Evolutionary conservation across 441 rosid species (phyloP), one percentile per base, ranked within the genome.

Genomic region (Codiaeum variegatum): DNA sequence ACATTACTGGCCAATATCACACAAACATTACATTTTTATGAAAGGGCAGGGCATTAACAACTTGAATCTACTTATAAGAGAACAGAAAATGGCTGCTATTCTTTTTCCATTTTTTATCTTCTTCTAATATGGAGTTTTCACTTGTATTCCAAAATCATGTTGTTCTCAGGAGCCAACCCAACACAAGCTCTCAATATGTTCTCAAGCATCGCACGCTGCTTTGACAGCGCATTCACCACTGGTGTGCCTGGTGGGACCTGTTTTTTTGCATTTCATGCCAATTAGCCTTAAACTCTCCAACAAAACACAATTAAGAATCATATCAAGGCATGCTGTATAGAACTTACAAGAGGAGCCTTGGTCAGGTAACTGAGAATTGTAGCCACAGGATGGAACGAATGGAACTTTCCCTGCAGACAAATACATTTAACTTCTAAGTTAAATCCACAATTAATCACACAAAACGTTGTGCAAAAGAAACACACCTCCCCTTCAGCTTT

Each of bases 121-220:
- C 44, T 18, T 10, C 34, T 11, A 5, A 18, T 9, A 11, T 42
- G 5, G 4, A 6, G 5, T 52, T 2, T 70, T 91, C 94, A 92
- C 85, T 92, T 94, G 90, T 92, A 94, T 69, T 94, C 97, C 88
- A 94, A 81, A 71, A 94, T 94, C 98, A 94, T 94, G 90, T 94
- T 92, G 85, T 91, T 92, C 83, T 94, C 97, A 0, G 97, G 96
- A 5, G 97, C 90, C 84, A 92, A 83, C 4, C 98, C 97, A 59
- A 94, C 80, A 46, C 98, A 92, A 52, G 97, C 97, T 85, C 98
- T 87, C 76, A 94, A 67, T 56, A 94, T 94, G 82, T 94, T 94
- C 87, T 94, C 98, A 36, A 92, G 91, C 98, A 94, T 94, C 0
- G 98, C 96, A 10, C 97, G 81, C 82, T 94, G 99, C 88, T 94